phyloP scores from a whole-genome alignment of 371 early-diverging fungal genomes.

The Funneliformis caledonium region DNA sequence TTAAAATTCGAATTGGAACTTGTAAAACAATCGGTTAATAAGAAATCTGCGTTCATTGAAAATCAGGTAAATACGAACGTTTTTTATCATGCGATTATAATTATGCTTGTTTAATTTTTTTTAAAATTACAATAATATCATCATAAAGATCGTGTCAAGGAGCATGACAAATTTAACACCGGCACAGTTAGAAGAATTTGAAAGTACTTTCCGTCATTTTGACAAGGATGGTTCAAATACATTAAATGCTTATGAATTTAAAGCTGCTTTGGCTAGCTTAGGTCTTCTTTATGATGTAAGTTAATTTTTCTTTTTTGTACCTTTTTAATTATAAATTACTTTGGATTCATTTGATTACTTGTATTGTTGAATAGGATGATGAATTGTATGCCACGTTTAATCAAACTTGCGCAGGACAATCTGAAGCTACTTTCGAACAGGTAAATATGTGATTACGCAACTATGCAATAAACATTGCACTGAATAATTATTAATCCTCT shows the following conservation, averaged over 20 bases:
- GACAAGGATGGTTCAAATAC: conserved; percentile 82
- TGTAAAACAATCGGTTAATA: conserved; percentile 76
- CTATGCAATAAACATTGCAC: neutral
- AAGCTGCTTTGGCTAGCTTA: conserved; percentile 82
- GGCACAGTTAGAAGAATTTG: conserved; percentile 91
- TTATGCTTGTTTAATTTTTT: neutral
- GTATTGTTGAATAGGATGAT: conserved; percentile 57
- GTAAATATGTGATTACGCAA: conserved; percentile 42
- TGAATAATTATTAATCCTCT: neutral
- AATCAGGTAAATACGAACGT: conserved; percentile 69
- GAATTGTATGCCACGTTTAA: conserved; percentile 73
- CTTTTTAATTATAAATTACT: no score
- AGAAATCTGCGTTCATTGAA: conserved; percentile 89
- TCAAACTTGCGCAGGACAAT: conserved; percentile 62
- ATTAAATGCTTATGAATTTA: conserved; percentile 67
- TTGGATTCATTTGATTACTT: neutral
- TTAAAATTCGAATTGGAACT: conserved; percentile 84
- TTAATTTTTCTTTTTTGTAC: neutral
- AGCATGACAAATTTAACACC: conserved; percentile 92
- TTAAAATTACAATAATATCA: neutral
- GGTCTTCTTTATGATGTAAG: conserved; percentile 70
- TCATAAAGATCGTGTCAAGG: conserved; percentile 75
- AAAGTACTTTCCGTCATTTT: conserved; percentile 87
- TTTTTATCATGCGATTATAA: neutral
- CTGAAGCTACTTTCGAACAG: conserved; percentile 82